Evolutionary conservation across 306 rosid genomes (phyloP).

Genomic region (Casuarina glauca): DNA sequence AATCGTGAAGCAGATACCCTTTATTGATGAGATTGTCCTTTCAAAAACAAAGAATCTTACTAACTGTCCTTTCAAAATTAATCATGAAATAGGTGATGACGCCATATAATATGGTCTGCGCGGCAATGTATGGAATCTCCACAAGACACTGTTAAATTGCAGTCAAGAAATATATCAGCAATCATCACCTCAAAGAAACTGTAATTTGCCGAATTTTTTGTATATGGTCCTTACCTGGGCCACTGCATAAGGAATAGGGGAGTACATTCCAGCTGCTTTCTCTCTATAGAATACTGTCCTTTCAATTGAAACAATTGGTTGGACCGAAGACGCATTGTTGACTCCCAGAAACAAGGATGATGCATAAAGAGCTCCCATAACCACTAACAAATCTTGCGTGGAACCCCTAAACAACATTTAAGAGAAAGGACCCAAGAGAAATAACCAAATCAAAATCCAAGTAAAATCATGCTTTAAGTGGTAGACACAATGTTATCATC

Average conservation of each 20-base stretch:
- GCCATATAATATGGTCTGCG: slow-evolving; percentile 69
- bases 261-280: slow-evolving; percentile 91
- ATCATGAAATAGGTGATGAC: slow-evolving; percentile 80
- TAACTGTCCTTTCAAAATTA: slow-evolving; percentile 59
- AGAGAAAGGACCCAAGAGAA: not conserved
- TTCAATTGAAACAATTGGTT: slow-evolving; percentile 90
- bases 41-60: slow-evolving; percentile 36
- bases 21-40: too few relatives aligned
- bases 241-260: slow-evolving; percentile 79
- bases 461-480: not conserved
- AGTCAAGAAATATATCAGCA: not conserved
- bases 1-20: not conserved
- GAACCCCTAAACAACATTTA: slow-evolving; percentile 47
- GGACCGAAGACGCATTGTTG: slow-evolving; percentile 83
- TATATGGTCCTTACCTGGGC: slow-evolving; percentile 58
- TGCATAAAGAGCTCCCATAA: slow-evolving; percentile 87
- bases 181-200: slow-evolving; percentile 2
- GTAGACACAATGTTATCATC: not conserved
- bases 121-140: slow-evolving; percentile 83
- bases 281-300: slow-evolving; percentile 92
- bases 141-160: slow-evolving; percentile 65
- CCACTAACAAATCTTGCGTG: slow-evolving; percentile 56
- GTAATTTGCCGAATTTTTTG: slow-evolving; percentile 6
- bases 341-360: slow-evolving; percentile 82
- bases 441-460: not conserved